Evolutionary conservation across 345 rosid genomes (phyloP).

Genomic region (Rhizophora apiculata): DNA sequence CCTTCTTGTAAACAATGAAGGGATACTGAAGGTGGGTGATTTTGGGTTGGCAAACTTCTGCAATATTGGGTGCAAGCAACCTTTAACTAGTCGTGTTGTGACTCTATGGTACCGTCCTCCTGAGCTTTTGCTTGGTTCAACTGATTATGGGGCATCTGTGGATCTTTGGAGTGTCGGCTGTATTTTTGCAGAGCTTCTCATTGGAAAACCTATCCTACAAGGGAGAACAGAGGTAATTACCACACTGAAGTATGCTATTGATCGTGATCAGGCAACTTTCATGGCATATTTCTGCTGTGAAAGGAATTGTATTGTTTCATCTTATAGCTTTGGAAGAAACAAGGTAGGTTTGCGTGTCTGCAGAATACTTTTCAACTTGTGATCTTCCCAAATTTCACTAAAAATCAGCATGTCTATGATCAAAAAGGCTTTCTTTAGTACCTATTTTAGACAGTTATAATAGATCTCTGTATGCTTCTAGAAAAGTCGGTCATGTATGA

Average conservation of each 20-base stretch:
- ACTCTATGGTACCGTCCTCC: constrained; percentile 99
- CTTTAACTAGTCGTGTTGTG: constrained; percentile 93
- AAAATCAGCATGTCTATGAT: no score
- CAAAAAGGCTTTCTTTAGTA: no score
- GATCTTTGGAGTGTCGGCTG: constrained; percentile 99
- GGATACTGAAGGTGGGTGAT: constrained; percentile 85
- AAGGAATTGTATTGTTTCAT: no score
- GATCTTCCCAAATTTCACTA: no score
- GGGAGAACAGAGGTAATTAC: constrained; percentile 94
- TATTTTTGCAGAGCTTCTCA: constrained; percentile 88
- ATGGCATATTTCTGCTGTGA: neutral
- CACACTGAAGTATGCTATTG: neutral
- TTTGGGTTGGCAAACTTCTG: constrained; percentile 92
- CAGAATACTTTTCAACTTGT: no score
- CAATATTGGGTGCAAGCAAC: constrained; percentile 51
- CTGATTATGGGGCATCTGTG: constrained; percentile 82
- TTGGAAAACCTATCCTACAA: constrained; percentile 78
- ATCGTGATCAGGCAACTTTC: neutral
- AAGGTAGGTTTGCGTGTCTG: no score
- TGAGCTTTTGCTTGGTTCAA: constrained; percentile 86
- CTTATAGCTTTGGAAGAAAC: no score
- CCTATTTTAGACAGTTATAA: no score
- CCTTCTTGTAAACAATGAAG: constrained; percentile 89
- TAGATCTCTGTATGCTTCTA: no score
- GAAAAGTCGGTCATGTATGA: no score